phyloP scores from a whole-genome alignment of 805 yeast species.

The Tetrapisispora namnaoensis region DNA sequence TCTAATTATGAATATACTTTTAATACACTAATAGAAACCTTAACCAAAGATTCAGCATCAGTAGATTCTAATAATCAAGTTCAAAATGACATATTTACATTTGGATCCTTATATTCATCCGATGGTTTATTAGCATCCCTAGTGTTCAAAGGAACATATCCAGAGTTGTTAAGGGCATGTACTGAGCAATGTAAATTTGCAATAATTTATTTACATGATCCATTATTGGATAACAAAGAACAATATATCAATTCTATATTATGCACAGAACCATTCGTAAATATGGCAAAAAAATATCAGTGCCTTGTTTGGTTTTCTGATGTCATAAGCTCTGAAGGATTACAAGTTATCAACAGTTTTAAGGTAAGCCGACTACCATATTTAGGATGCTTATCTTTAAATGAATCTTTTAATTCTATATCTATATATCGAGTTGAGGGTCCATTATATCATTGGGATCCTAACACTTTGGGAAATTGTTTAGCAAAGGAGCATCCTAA shows the following conservation, averaged over 20 bases:
- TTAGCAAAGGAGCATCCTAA: conserved; percentile 21
- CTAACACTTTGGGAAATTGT: conserved; percentile 12
- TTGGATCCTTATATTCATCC: conserved; percentile 22
- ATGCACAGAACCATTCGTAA: conserved; percentile 40
- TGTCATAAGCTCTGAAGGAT: conserved; percentile 69
- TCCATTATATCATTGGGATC: conserved; percentile 9
- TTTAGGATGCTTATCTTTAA: conserved; percentile 63
- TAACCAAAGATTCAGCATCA: conserved; percentile 8
- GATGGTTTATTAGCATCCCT: conserved; percentile 14
- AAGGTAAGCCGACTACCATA: conserved; percentile 72
- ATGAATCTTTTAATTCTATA: conserved; percentile 33
- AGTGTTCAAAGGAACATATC: conserved; percentile 58
- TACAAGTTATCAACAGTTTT: conserved; percentile 69
- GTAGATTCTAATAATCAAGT: conserved; percentile 1
- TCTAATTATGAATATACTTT: conserved; percentile 10
- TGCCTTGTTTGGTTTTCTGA: conserved; percentile 82
- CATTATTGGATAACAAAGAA: conserved; percentile 53
- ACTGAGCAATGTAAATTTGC: conserved; percentile 64
- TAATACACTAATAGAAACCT: conserved; percentile 9
- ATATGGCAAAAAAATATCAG: conserved; percentile 40
- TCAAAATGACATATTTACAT: conserved; percentile 8
- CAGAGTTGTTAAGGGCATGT: conserved; percentile 64
- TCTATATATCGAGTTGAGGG: conserved; percentile 26
- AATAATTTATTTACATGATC: conserved; percentile 62
- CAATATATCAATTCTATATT: conserved; percentile 46